Conservation (phyloP, 148 eudicot genomes). For the Rhododendron henanense region DNA sequence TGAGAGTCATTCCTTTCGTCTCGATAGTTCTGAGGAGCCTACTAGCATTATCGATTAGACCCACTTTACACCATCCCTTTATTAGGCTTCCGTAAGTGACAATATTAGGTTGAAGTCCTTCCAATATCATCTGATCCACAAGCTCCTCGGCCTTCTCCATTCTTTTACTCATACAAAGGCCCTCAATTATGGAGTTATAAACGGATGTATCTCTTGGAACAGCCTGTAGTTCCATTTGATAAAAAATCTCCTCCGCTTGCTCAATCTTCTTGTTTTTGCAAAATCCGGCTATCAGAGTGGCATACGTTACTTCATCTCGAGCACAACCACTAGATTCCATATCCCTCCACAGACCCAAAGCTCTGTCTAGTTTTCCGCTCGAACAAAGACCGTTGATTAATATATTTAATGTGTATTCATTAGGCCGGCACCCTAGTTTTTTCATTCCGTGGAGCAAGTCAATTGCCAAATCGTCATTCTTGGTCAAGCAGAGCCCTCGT, state of each 20-base stretch:
- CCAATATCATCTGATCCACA: conserved; percentile 50
- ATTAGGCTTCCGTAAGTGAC: conserved; percentile 57
- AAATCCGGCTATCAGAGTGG: conserved; percentile 70
- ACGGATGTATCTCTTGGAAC: conserved; percentile 65
- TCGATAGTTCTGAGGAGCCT: conserved; percentile 75
- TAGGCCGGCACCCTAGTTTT: conserved; percentile 75
- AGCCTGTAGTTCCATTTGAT: conserved; percentile 90
- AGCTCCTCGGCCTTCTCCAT: conserved; percentile 73
- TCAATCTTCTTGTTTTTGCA: conserved; percentile 77
- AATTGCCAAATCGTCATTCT: conserved; percentile 49
- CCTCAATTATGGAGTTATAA: conserved; percentile 79
- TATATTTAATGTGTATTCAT: conserved; percentile 84
- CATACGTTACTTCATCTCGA: conserved; percentile 57
- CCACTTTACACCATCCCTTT: conserved; percentile 82
- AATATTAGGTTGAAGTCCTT: too few relatives aligned
- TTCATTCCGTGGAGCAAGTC: conserved; percentile 75
- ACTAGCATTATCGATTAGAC: conserved; percentile 63
- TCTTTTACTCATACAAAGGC: conserved; percentile 62
- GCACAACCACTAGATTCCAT: conserved; percentile 88
- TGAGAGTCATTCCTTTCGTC: conserved; percentile 70
- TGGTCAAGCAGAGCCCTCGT: conserved; percentile 76
- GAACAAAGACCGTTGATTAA: conserved; percentile 68
- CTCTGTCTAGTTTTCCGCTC: conserved; percentile 58
- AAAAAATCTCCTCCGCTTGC: conserved; percentile 88
- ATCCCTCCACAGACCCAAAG: conserved; percentile 62